Conservation (phyloP, 352 stramenopile genomes). For the Pythium utonaiense region DNA sequence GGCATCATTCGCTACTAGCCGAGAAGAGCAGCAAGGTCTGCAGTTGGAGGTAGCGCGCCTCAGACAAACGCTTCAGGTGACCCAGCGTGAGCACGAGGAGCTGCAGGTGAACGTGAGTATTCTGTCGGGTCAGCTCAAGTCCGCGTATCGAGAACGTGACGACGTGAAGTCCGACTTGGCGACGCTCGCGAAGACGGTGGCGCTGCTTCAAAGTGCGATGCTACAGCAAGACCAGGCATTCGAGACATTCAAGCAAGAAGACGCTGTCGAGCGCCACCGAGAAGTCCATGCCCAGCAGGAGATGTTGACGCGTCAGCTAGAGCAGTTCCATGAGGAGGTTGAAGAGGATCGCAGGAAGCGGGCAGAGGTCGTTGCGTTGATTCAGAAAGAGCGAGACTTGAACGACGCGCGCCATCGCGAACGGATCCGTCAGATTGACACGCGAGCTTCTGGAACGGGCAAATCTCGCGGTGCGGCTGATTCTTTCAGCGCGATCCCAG, state of each 20-base stretch:
- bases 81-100: background rate
- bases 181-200: background rate
- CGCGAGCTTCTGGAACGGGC: background rate
- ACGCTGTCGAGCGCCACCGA: background rate
- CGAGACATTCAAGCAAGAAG: background rate
- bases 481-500: background rate
- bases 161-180: slow-evolving; percentile 2
- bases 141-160: slow-evolving; percentile 6
- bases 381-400: background rate
- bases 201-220: background rate
- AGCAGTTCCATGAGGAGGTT: background rate
- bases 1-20: background rate
- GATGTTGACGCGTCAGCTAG: background rate
- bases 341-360: background rate
- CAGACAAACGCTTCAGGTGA: slow-evolving; percentile 1
- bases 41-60: slow-evolving; percentile 4
- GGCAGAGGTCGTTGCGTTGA: background rate
- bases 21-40: slow-evolving; percentile 1
- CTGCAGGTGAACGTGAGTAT: slow-evolving; percentile 7
- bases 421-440: background rate
- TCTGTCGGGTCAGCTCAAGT: background rate
- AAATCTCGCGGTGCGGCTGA: background rate
- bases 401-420: background rate
- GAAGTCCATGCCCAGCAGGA: background rate
- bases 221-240: slow-evolving; percentile 16